Evolutionary conservation across 202 grass and related monocot genomes (phyloP), one percentile per base, ranked within the genome.

Genomic region (Schoenoplectus tabernaemontani): DNA sequence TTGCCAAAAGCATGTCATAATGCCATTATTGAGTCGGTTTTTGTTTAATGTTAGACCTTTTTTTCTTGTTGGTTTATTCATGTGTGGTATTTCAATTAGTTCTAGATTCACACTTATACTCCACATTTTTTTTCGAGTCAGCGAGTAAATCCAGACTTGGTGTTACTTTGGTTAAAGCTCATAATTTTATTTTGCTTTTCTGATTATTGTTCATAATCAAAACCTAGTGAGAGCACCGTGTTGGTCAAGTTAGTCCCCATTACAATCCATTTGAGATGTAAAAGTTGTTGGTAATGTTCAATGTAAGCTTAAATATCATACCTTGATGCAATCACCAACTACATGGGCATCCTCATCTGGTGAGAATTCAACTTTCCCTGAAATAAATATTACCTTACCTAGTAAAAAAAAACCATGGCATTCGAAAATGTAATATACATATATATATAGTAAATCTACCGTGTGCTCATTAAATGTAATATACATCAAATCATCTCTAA

Each of bases 251-350:
- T 4, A 73, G 26, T 26, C 13, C 48, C 42, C 44, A 51, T 73
- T 50, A 73, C 68, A 73, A 33, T 71, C 20, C 9, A 43, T n/a
- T 12, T 15, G 43, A 74, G 46, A n/a, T 22, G 50, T 34, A 33
- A 7, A 15, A 74, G 24, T 48, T 72, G 24, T 10, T 51, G 7
- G 15, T 16, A 74, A 33, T 53, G 47, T 53, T 74, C 46, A 15
- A 8, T 19, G 33, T 53, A 34, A 34, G 46, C 82, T 78, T 75
- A 33, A 46, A 78, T 79, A 86, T 57, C 73, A 89, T 82, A 99
- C 96, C 90, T 99, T 99, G 85, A 99, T 99, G 81, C 92, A 95
- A 71, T 99, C 96, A 80, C 96, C 96, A 74, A 99, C 88, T 76
- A 99, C 92, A 86, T 99, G 96, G 56, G 86, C 89, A 91, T 99